These are phyloP conservation scores for Malus sylvestris DNA, from an alignment of 306 rosid genomes.

Conservation along the genomic window DNA sequence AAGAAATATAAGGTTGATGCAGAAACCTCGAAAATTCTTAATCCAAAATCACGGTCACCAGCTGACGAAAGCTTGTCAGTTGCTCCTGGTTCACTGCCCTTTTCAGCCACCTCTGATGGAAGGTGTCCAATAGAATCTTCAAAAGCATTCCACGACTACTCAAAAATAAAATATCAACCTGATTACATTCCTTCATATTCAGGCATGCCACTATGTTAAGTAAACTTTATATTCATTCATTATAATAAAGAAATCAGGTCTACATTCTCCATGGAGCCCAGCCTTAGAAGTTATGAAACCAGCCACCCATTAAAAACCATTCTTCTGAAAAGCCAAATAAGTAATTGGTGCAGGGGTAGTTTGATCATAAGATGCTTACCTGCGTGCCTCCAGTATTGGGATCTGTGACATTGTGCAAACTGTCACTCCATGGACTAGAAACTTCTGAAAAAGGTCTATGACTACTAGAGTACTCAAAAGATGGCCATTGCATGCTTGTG, in stretches of 20 bases:
- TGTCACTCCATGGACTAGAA: conserved; percentile 39
- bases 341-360: not conserved
- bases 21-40: conserved; percentile 47
- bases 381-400: conserved; percentile 25
- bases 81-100: conserved; percentile 23
- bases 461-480: conserved; percentile 23
- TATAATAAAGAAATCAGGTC: not conserved
- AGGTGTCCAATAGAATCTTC: conserved; percentile 39
- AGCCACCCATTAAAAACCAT: not conserved
- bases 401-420: conserved; percentile 25
- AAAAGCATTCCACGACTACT: conserved; percentile 78
- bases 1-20: conserved; percentile 6
- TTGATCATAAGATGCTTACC: conserved; percentile 27
- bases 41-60: conserved; percentile 32
- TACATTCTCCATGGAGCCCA: not conserved
- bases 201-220: not conserved
- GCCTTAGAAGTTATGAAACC: not conserved
- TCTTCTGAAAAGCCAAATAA: not conserved
- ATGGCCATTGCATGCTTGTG: conserved; percentile 39
- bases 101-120: conserved; percentile 28
- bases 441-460: conserved; percentile 24
- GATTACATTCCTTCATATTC: conserved; percentile 19
- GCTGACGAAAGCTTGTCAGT: conserved; percentile 24
- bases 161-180: conserved; percentile 25
- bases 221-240: too few relatives aligned